A percentile compares a stretch with the other conserved stretches of the same genome.
These are phyloP conservation scores for Protostelium mycophagum DNA, from an alignment of 78 protist species.

Conservation along the genomic window DNA sequence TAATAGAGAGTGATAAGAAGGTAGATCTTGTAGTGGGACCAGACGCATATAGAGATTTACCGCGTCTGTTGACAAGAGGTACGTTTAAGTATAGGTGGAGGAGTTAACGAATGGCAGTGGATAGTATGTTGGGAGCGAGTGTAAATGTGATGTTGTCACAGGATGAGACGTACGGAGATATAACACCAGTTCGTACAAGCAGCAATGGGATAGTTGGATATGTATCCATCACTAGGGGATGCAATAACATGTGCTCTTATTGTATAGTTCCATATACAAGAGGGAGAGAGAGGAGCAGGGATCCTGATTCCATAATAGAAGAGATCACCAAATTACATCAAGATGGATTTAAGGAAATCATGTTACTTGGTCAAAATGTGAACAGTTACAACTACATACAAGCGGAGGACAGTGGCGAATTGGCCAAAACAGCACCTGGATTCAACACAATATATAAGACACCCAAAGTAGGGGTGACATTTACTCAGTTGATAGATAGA, in stretches of 20 bases:
- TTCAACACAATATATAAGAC: constrained; percentile 74
- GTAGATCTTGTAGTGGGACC: constrained; percentile 86
- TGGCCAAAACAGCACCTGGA: constrained; percentile 13
- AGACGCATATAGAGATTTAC: constrained; percentile 85
- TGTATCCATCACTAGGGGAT: constrained; percentile 80
- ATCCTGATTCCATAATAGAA: constrained; percentile 47
- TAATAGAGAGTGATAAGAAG: constrained; percentile 56
- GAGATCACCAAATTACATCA: constrained; percentile 60
- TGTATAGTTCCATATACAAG: constrained; percentile 95
- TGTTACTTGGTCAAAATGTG: constrained; percentile 93
- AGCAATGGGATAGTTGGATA: constrained; percentile 45
- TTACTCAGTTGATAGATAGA: constrained; percentile 48
- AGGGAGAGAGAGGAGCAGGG: constrained; percentile 86
- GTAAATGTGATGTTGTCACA: constrained; percentile 77
- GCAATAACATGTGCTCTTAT: constrained; percentile 93
- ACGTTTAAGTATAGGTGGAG: not conserved
- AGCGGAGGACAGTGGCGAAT: not conserved
- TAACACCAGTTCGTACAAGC: constrained; percentile 81
- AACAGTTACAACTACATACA: constrained; percentile 70
- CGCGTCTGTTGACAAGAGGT: constrained; percentile 57
- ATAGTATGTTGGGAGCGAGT: constrained; percentile 30
- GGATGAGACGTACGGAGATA: constrained; percentile 95
- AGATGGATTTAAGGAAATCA: constrained; percentile 57
- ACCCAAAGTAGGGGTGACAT: constrained; percentile 52
- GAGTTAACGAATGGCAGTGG: not conserved